These are phyloP conservation scores for Chalciporus pseudorubinellus DNA, from an alignment of 768 basidiomycete species.

Conservation along the genomic window DNA sequence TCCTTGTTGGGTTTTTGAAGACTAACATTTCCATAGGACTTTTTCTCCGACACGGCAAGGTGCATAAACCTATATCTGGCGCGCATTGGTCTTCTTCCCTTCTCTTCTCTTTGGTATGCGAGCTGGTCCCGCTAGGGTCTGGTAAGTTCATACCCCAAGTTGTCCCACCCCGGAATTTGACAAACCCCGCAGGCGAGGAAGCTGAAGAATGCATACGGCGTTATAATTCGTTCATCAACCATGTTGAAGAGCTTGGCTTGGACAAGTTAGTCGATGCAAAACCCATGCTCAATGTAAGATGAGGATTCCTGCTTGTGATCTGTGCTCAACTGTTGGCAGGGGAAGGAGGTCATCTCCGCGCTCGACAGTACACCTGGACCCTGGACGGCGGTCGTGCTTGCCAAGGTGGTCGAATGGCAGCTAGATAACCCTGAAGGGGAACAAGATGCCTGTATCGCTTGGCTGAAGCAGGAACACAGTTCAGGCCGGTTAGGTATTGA, in stretches of 20 bases:
- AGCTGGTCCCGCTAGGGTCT: slow-evolving; percentile 58
- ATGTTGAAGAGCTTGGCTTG: slow-evolving; percentile 62
- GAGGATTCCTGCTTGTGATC: not conserved
- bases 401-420: slow-evolving; percentile 82
- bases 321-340: slow-evolving; percentile 45
- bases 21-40: slow-evolving; percentile 44
- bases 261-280: slow-evolving; percentile 61
- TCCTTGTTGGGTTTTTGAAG: not conserved
- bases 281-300: slow-evolving; percentile 69
- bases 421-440: slow-evolving; percentile 68
- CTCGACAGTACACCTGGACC: slow-evolving; percentile 64
- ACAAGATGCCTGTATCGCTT: slow-evolving; percentile 64
- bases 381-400: slow-evolving; percentile 63
- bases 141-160: slow-evolving; percentile 29
- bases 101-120: slow-evolving; percentile 72
- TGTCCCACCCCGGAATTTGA: slow-evolving; percentile 14
- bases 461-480: slow-evolving; percentile 58
- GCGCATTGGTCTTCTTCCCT: slow-evolving; percentile 70
- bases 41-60: slow-evolving; percentile 59
- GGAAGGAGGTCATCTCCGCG: slow-evolving; percentile 56
- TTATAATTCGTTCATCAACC: slow-evolving; percentile 66
- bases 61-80: slow-evolving; percentile 63
- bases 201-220: slow-evolving; percentile 48
- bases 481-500: slow-evolving; percentile 44
- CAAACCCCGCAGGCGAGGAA: slow-evolving; percentile 36